Evolutionary conservation across 768 basidiomycete genomes (phyloP).

Genomic region (Leccinum fibrillosum): DNA sequence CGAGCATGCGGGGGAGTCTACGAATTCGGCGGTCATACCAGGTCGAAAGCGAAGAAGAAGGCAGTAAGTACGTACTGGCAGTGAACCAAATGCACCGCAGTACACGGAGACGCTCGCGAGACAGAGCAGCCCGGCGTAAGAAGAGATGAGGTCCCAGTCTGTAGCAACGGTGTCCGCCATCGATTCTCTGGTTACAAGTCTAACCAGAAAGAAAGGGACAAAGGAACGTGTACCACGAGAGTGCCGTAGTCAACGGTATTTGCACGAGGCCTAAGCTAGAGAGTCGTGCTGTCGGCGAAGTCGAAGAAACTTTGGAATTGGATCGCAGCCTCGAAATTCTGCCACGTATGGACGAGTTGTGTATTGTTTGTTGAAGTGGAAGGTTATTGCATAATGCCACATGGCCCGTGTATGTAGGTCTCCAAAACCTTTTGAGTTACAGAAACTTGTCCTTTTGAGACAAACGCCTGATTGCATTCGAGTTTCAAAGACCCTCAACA

Average conservation of each 20-base stretch:
- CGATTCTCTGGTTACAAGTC: background rate
- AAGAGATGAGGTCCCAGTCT: conserved; percentile 61
- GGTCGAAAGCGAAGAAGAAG: background rate
- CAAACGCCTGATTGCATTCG: background rate
- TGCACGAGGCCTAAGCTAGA: background rate
- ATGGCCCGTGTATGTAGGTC: too few relatives aligned
- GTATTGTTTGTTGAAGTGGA: conserved; percentile 12
- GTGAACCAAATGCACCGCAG: conserved; percentile 63
- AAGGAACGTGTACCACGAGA: background rate
- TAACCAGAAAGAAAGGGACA: background rate
- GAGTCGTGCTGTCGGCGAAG: background rate
- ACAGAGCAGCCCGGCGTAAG: conserved; percentile 64
- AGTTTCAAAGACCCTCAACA: background rate
- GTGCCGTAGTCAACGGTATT: background rate
- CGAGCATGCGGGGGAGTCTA: conserved; percentile 9
- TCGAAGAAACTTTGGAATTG: background rate
- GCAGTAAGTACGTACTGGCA: conserved; percentile 48
- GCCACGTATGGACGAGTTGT: conserved; percentile 14
- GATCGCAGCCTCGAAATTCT: background rate
- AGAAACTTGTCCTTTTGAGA: background rate
- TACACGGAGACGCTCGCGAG: conserved; percentile 69
- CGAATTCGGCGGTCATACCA: background rate
- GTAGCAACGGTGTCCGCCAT: conserved; percentile 9
- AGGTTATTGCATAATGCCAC: conserved; percentile 1
- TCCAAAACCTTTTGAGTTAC: background rate